These are phyloP conservation scores for Penicillium taxi DNA, from an alignment of 495 filamentous ascomycete species.

Conservation along the genomic window DNA sequence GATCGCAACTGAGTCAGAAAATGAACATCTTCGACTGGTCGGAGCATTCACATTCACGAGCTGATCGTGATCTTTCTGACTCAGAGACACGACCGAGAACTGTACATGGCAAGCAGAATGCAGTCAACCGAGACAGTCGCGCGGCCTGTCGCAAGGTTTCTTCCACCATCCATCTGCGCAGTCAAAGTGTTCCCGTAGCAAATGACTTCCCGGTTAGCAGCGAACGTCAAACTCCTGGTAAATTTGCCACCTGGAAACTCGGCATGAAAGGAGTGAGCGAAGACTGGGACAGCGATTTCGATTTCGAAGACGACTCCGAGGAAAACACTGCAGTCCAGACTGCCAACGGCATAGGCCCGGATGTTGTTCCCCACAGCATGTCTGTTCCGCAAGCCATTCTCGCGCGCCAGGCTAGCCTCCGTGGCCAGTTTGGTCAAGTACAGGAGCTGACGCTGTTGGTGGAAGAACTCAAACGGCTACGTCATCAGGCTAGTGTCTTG, in stretches of 20 bases:
- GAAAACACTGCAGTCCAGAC: conserved; percentile 22
- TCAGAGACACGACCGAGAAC: conserved; percentile 69
- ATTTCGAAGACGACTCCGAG: conserved; percentile 51
- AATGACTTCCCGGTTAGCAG: conserved; percentile 52
- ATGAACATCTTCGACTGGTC: conserved; percentile 77
- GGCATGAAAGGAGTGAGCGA: conserved; percentile 76
- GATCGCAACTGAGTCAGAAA: conserved; percentile 18
- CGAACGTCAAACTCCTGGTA: conserved; percentile 55
- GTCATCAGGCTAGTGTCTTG: conserved; percentile 55
- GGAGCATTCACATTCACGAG: conserved; percentile 55
- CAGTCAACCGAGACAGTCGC: conserved; percentile 64
- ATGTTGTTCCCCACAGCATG: conserved; percentile 43
- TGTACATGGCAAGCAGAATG: conserved; percentile 82
- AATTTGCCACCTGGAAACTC: conserved; percentile 84
- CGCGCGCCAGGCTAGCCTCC: conserved; percentile 75
- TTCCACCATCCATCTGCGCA: conserved; percentile 72
- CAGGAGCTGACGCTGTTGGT: conserved; percentile 77
- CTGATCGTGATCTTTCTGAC: conserved; percentile 43
- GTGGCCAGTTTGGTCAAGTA: conserved; percentile 79
- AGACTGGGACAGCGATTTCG: conserved; percentile 81
- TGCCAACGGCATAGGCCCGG: conserved; percentile 8
- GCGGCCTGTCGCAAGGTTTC: conserved; percentile 66
- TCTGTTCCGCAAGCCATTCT: conserved; percentile 74
- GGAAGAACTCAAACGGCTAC: conserved; percentile 66
- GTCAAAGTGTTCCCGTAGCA: conserved; percentile 89